Conservation (phyloP, 257 asterid genomes). For the Cruciata laevipes region DNA sequence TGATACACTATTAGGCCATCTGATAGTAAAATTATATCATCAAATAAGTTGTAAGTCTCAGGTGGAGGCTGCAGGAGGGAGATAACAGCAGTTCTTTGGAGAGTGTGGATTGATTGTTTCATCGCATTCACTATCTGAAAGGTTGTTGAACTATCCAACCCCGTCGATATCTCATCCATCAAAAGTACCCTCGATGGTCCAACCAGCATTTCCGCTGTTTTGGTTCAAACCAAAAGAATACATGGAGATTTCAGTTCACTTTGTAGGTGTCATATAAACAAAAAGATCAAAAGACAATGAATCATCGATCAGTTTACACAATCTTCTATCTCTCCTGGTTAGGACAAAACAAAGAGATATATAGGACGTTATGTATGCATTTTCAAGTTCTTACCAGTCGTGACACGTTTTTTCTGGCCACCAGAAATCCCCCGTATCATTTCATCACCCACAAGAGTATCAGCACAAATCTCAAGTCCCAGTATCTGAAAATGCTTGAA, state of each 20-base stretch:
- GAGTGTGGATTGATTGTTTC: conserved; percentile 64
- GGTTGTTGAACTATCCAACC: conserved; percentile 87
- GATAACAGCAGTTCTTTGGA: conserved; percentile 74
- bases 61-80: conserved; percentile 95
- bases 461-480: conserved; percentile 90
- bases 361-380: neutral
- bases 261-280: neutral
- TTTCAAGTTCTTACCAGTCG: conserved; percentile 48
- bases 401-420: conserved; percentile 76
- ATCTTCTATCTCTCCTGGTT: neutral
- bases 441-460: conserved; percentile 74
- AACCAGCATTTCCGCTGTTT: conserved; percentile 79
- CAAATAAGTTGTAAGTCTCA: conserved; percentile 71
- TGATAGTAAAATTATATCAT: conserved; percentile 71
- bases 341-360: neutral
- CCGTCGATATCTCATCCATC: conserved; percentile 97
- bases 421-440: conserved; percentile 90
- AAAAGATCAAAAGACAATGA: neutral
- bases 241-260: neutral
- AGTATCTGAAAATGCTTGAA: conserved; percentile 35
- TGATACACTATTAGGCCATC: conserved; percentile 78
- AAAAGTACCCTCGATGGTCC: conserved; percentile 86
- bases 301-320: neutral
- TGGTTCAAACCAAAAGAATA: conserved; percentile 1
- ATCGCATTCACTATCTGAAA: conserved; percentile 73